Conservation (phyloP, 768 basidiomycete species). For the Hortiboletus flavorubellus region DNA sequence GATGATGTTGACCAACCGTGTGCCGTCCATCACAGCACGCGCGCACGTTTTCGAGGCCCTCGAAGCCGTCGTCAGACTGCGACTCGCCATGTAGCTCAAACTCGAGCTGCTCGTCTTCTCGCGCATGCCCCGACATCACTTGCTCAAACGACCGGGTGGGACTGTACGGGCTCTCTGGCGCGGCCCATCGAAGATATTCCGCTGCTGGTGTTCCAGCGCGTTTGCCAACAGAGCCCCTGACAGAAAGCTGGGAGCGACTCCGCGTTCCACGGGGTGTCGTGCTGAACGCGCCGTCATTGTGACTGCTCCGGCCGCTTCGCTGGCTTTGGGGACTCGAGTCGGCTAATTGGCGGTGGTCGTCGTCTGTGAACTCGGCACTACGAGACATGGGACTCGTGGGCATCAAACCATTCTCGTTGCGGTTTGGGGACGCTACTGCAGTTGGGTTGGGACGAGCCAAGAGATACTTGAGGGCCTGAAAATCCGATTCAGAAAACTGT, state of each 20-base stretch:
- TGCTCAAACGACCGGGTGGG: constrained; percentile 69
- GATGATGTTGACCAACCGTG: constrained; percentile 70
- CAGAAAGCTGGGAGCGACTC: constrained; percentile 75
- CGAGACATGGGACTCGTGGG: constrained; percentile 50
- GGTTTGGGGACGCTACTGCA: constrained; percentile 25
- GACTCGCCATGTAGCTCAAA: constrained; percentile 80
- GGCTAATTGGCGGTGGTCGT: constrained; percentile 45
- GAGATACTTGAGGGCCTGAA: constrained; percentile 87
- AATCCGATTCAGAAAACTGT: constrained; percentile 8
- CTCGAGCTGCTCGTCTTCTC: constrained; percentile 65
- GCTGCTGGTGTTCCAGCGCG: constrained; percentile 88
- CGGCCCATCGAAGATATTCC: constrained; percentile 82
- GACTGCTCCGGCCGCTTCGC: constrained; percentile 60
- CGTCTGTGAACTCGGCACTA: constrained; percentile 45
- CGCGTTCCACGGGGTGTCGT: constrained; percentile 75
- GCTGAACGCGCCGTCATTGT: constrained; percentile 58
- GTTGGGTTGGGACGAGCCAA: constrained; percentile 63
- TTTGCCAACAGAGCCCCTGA: constrained; percentile 72
- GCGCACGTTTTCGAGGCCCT: constrained; percentile 93
- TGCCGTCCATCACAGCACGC: constrained; percentile 88
- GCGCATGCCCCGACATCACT: constrained; percentile 31
- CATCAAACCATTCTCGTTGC: constrained; percentile 30
- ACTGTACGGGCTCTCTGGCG: constrained; percentile 73
- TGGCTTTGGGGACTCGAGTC: constrained; percentile 72
- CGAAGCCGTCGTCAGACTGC: constrained; percentile 75